Conservation (phyloP, 805 yeast species). For the Kuraishia capsulata region DNA sequence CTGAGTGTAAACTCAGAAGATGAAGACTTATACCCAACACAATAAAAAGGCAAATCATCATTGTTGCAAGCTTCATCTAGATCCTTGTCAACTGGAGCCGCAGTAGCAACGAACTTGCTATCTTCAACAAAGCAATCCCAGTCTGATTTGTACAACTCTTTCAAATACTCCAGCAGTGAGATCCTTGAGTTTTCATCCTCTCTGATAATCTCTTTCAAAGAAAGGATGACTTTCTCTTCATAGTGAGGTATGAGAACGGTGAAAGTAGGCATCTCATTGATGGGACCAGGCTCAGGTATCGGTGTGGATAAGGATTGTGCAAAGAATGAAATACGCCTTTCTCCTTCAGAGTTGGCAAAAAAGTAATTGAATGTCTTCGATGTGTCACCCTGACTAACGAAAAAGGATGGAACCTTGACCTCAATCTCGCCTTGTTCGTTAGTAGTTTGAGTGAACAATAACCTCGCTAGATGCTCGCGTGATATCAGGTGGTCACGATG, state of each 20-base stretch:
- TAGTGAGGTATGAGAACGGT: slow-evolving; percentile 46
- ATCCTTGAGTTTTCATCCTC: slow-evolving; percentile 35
- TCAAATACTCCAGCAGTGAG: slow-evolving; percentile 70
- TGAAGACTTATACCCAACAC: slow-evolving; percentile 64
- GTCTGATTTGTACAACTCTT: slow-evolving; percentile 60
- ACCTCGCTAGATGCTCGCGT: slow-evolving; percentile 33
- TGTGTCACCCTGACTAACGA: slow-evolving; percentile 39
- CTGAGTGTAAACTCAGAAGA: slow-evolving; percentile 54
- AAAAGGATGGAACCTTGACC: slow-evolving; percentile 34
- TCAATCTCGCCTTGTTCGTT: slow-evolving; percentile 34
- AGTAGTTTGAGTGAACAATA: slow-evolving; percentile 32
- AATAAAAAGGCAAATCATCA: slow-evolving; percentile 56
- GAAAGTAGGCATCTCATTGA: slow-evolving; percentile 38
- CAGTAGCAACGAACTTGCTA: slow-evolving; percentile 55
- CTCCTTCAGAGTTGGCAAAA: slow-evolving; percentile 37
- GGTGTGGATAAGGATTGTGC: slow-evolving; percentile 43
- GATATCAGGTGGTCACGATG: slow-evolving; percentile 45
- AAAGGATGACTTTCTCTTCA: slow-evolving; percentile 37
- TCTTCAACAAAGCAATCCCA: slow-evolving; percentile 79
- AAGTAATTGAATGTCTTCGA: slow-evolving; percentile 27
- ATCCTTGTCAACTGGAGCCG: slow-evolving; percentile 27
- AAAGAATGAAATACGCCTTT: slow-evolving; percentile 41
- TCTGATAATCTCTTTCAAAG: slow-evolving; percentile 34
- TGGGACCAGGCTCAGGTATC: slow-evolving; percentile 38
- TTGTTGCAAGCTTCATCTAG: slow-evolving; percentile 6